These are phyloP conservation scores for Myriosclerotinia scirpicola DNA, from an alignment of 2,329 filamentous ascomycete genomes.

Conservation along the genomic window DNA sequence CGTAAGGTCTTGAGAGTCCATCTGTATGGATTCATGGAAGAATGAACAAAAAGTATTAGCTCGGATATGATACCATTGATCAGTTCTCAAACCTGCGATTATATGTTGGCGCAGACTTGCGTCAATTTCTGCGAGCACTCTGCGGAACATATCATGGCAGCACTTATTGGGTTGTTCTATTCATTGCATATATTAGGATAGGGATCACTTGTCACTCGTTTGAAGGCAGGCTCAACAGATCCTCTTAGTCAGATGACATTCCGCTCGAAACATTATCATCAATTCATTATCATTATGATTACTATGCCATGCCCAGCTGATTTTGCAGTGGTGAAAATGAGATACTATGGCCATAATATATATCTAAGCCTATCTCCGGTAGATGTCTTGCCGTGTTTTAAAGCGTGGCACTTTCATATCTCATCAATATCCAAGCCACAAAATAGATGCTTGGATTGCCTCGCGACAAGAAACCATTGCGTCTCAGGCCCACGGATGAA, in stretches of 20 bases:
- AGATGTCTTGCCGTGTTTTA: background rate
- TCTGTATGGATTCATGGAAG: background rate
- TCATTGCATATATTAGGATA: background rate
- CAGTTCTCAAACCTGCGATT: background rate
- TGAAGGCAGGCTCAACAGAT: background rate
- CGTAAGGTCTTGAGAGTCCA: constrained; percentile 4
- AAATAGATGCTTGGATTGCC: background rate
- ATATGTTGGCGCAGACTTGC: background rate
- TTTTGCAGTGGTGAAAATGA: background rate
- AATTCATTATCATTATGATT: background rate
- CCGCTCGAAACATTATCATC: background rate
- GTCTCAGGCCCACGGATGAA: too few relatives aligned
- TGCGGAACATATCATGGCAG: background rate
- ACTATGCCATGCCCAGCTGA: background rate
- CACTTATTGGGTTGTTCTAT: background rate
- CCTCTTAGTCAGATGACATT: background rate
- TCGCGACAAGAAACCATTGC: background rate
- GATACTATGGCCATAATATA: background rate
- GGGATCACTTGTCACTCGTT: background rate
- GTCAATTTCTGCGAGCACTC: background rate
- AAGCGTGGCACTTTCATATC: background rate
- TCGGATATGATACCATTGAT: background rate
- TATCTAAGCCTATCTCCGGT: background rate
- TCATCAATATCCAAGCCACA: background rate
- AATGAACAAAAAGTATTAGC: background rate